Evolutionary conservation across 805 yeast genomes (phyloP).

Genomic region (Maudiozyma saulgeensis): DNA sequence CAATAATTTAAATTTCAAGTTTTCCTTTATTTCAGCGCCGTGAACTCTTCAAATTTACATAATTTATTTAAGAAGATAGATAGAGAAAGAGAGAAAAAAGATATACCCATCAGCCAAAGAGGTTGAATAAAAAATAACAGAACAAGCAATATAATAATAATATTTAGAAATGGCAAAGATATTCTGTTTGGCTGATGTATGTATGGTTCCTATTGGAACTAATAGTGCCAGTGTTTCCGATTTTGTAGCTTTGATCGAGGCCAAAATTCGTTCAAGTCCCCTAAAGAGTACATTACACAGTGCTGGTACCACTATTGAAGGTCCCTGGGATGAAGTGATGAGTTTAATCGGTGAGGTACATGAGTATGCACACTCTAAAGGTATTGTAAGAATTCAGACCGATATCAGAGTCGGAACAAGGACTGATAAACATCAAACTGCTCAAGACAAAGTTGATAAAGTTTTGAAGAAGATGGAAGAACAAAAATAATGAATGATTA

Average conservation of each 20-base stretch:
- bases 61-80: background rate
- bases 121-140: background rate
- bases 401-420: slow-evolving; percentile 85
- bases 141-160: background rate
- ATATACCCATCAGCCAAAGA: background rate
- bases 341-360: slow-evolving; percentile 70
- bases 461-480: slow-evolving; percentile 40
- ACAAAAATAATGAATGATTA: background rate
- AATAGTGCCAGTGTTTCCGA: slow-evolving; percentile 69
- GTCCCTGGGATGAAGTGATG: slow-evolving; percentile 89
- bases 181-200: slow-evolving; percentile 75
- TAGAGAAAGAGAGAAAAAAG: background rate
- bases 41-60: background rate
- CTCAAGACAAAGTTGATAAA: slow-evolving; percentile 60
- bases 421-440: slow-evolving; percentile 62
- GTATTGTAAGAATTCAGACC: slow-evolving; percentile 71
- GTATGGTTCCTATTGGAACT: slow-evolving; percentile 83
- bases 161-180: slow-evolving; percentile 26
- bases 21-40: background rate
- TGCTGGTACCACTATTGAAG: slow-evolving; percentile 86
- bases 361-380: slow-evolving; percentile 57
- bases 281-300: slow-evolving; percentile 68
- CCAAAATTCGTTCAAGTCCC: slow-evolving; percentile 49
- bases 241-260: slow-evolving; percentile 64
- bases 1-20: background rate